Conservation (phyloP, 1,284 basidiomycete genomes). For the Austroboletus niveus region DNA sequence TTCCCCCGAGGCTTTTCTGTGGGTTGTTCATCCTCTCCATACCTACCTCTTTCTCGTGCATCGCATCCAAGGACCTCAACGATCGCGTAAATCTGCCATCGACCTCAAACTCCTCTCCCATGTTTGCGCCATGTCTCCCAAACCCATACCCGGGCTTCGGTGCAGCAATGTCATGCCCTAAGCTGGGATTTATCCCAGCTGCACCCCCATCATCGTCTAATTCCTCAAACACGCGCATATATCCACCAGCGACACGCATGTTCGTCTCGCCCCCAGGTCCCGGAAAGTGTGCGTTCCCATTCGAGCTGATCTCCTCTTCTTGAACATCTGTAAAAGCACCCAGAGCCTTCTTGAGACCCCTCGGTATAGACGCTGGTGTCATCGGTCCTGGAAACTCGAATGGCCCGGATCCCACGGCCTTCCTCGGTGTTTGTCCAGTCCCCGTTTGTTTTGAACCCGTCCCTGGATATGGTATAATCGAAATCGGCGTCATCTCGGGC, state of each 20-base stretch:
- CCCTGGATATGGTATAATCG: constrained; percentile 24
- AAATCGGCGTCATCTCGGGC: constrained; percentile 23
- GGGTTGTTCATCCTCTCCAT: constrained; percentile 1
- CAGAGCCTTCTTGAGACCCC: constrained; percentile 11
- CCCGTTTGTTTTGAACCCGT: not conserved
- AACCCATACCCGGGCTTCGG: constrained; percentile 17
- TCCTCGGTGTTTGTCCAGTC: constrained; percentile 22
- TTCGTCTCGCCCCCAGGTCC: constrained; percentile 5
- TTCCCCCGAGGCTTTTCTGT: constrained; percentile 1
- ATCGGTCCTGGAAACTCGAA: constrained; percentile 16
- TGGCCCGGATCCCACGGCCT: constrained; percentile 1
- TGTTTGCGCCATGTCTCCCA: not conserved
- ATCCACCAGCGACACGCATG: constrained; percentile 10
- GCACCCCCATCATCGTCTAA: constrained; percentile 1
- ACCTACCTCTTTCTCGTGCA: constrained; percentile 6
- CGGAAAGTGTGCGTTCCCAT: constrained; percentile 4
- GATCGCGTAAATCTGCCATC: constrained; percentile 7
- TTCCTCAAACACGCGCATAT: constrained; percentile 25
- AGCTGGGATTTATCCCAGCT: not conserved
- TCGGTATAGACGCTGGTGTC: constrained; percentile 18
- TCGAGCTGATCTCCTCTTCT: constrained; percentile 1
- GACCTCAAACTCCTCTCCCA: not conserved
- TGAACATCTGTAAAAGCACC: constrained; percentile 1
- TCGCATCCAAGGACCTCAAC: constrained; percentile 8
- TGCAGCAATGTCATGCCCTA: constrained; percentile 13